Base-by-base conservation (phyloP, 345 rosid species). In the Abelmoschus esculentus region DNA sequence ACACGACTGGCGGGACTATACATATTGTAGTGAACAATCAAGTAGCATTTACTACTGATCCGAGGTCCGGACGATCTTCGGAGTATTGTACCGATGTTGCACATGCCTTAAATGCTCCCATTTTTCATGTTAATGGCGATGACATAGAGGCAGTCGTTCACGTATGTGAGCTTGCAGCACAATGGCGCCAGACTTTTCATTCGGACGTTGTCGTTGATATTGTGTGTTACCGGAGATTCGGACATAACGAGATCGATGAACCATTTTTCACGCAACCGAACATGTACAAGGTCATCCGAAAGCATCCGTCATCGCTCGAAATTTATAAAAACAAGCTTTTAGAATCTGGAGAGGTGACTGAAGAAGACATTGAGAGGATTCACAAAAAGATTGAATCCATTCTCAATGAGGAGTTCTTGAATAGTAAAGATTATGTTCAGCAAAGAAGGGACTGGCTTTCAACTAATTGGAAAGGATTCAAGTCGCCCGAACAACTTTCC, bases 21-120 rank as follows among this genome's bases (percentile, higher is more conserved):
- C 96, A 90, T 73, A 84, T 88, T 69, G 96, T 90, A 58, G 96
- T 90, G 68, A 90, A 90, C 80, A 90, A 90, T 72, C 96, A 90
- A 84, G 96, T 90, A 56, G 96, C 93, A 69, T 88, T 90, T 75
- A 88, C 96, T 10, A 90, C 96, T 56, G 93, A 90, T 79, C 96
- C 93, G 13, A 83, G 66, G 72, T 76, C 87, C 0, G 96, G 96
- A 17, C 84, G 96, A 81, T 90, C 96, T 72, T 90, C 96, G 32
- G 90, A 88, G 76, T 90, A 90, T 56, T 90, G 93, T 64, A 88
- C 96, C 67, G 96, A 90, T 85, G 96, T 88, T 75, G 93, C 93
- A 31, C 88, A 88, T 82, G 93, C 96, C 74, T 79, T 90, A 76
- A 60, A 81, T 86, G 96, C 87, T 22, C 96, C 96, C 8, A 90